Percentiles rank a stretch among this genome's conserved stretches.
These are phyloP conservation scores for Phallus indusiatus DNA, from an alignment of 768 basidiomycete species.

Conservation along the genomic window DNA sequence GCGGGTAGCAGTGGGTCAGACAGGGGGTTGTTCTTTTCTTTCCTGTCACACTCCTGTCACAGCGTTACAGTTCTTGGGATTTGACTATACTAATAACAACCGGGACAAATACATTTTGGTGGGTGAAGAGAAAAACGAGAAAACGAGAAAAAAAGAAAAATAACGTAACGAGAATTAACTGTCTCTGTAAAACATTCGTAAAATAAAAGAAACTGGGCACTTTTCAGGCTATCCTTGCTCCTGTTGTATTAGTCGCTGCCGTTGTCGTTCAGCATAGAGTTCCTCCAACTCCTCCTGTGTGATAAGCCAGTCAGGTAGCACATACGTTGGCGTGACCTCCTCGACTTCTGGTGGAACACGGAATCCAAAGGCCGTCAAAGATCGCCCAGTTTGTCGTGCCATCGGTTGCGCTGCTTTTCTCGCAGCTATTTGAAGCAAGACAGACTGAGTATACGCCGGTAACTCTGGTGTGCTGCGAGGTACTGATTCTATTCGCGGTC, in stretches of 20 bases:
- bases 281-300: background rate
- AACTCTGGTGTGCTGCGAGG: constrained; percentile 17
- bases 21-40: background rate
- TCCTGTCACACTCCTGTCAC: background rate
- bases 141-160: background rate
- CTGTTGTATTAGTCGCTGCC: background rate
- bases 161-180: background rate
- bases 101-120: background rate
- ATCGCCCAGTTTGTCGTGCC: constrained; percentile 41
- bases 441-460: constrained; percentile 15
- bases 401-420: constrained; percentile 36
- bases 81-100: background rate
- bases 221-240: background rate
- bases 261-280: background rate
- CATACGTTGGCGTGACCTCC: constrained; percentile 40
- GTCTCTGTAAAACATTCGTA: background rate
- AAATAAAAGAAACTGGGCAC: background rate
- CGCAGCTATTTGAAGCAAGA: constrained; percentile 29
- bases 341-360: constrained; percentile 42
- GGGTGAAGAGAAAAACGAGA: no score
- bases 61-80: background rate
- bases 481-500: constrained; percentile 15
- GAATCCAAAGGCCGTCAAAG: constrained; percentile 50
- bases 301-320: constrained; percentile 45
- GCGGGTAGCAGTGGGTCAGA: constrained; percentile 9